These are phyloP conservation scores for Houttuynia cordata DNA, from an alignment of 164 flowering plant species.

Conservation along the genomic window DNA sequence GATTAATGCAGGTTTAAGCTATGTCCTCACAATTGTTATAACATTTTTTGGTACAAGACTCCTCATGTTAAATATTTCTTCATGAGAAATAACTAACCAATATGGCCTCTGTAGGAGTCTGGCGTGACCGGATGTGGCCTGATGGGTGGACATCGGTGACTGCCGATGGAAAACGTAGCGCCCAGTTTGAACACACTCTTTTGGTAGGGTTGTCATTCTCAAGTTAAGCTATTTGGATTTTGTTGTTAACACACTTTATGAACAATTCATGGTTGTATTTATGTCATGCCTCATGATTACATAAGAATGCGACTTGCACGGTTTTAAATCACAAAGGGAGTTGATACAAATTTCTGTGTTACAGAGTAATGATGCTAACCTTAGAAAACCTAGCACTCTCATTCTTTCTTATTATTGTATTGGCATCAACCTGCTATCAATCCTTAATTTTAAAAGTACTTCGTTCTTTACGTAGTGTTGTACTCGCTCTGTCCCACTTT, in stretches of 20 bases:
- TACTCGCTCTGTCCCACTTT: no score
- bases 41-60: no score
- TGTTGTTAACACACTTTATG: background rate
- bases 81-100: background rate
- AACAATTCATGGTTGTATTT: background rate
- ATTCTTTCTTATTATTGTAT: no score
- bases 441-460: no score
- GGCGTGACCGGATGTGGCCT: slow-evolving; percentile 99
- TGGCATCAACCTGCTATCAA: no score
- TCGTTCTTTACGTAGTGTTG: no score
- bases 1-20: slow-evolving; percentile 67
- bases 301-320: no score
- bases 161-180: slow-evolving; percentile 98
- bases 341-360: no score
- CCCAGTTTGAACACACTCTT: slow-evolving; percentile 97
- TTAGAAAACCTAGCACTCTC: no score
- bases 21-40: no score
- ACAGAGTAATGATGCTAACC: no score
- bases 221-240: background rate
- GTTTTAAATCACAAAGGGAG: no score
- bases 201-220: slow-evolving; percentile 32
- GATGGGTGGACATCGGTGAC: slow-evolving; percentile 99
- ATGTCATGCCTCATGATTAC: background rate
- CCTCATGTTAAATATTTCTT: background rate
- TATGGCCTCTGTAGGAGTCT: slow-evolving; percentile 43